Base-by-base conservation (phyloP, 192 early-diverging fungal genomes). In the Backusella tuberculispora region DNA sequence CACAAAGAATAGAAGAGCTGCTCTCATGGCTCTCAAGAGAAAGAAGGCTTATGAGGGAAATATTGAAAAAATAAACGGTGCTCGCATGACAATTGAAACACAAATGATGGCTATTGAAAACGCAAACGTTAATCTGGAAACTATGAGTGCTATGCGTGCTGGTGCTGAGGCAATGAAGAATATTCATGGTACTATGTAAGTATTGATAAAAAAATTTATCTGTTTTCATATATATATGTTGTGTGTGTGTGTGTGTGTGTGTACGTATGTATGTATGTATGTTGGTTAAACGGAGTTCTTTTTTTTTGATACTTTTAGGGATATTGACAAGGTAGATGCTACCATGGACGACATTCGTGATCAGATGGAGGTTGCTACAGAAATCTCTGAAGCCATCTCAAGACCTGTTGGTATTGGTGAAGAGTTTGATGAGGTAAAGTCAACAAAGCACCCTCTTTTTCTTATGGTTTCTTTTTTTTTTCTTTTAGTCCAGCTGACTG, bases 281-380 rank as follows among this genome's bases (percentile, higher is more conserved):
- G 12, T 29, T 70, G 64, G 71, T 10, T 34, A 70, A 46, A n/a
- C n/a, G 9, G 4, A 21, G 0, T 24, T 19, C 3, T 24, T 3
- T 24, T 9, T 24, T 21, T 4, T 14, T 63, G 14, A 70, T 53
- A 21, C 12, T 40, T 1, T 67, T 42, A 95, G 92, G 86, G 86
- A 95, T 76, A 95, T 97, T 66, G 90, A 96, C 78, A 97, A 95
- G 88, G 96, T 99, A 34, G 98, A 99, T 77, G 86, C 87, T 45
- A 96, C 92, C 13, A 96, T 97, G 95, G 98, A 99, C 74, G 95
- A 96, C 66, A 96, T 99, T 73, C 90, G 94, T 38, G 98, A 99
- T 73, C 96, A 99, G 80, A 97, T 98, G 94, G 95, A 97, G 74
- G 78, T 97, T 73, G 94, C 96, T 19, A 96, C 96, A 77, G 98